Percentiles rank a stretch among this genome's conserved stretches.
Conservation (phyloP, 2,329 filamentous ascomycete species). For the Trichophyton equinum region DNA sequence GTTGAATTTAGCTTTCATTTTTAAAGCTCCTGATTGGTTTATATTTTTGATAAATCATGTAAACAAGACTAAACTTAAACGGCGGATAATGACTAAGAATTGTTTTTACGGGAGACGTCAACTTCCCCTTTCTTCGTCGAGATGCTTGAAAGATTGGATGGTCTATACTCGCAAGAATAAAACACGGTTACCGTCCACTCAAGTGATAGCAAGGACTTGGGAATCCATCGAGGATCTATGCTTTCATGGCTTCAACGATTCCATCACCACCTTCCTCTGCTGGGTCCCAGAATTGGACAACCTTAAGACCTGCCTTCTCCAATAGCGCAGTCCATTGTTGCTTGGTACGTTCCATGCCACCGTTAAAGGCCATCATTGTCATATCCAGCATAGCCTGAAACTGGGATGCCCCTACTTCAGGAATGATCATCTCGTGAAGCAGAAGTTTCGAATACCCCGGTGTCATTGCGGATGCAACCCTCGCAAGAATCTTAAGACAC, state of each 20-base stretch:
- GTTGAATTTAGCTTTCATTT: no score
- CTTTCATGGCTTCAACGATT: conserved; percentile 6
- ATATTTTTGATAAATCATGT: no score
- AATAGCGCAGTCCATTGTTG: conserved; percentile 24
- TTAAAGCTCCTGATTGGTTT: no score
- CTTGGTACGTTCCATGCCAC: conserved; percentile 26
- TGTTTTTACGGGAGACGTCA: no score
- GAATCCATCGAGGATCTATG: background rate
- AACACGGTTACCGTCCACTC: background rate
- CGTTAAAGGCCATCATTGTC: conserved; percentile 27
- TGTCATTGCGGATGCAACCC: conserved; percentile 17
- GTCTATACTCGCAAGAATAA: no score
- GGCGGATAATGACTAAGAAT: no score
- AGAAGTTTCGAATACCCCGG: conserved; percentile 29
- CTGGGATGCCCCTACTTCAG: conserved; percentile 20
- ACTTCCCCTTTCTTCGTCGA: no score
- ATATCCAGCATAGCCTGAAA: conserved; percentile 25
- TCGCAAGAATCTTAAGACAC: conserved; percentile 23
- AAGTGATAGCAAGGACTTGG: background rate
- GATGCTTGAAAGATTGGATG: no score
- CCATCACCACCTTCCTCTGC: conserved; percentile 8
- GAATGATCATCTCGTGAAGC: conserved; percentile 31
- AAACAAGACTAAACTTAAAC: no score
- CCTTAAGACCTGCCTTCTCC: conserved; percentile 22
- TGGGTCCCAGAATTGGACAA: conserved; percentile 21